These are phyloP conservation scores for Arthonia radiata DNA, from an alignment of 495 filamentous ascomycete species.

Conservation along the genomic window DNA sequence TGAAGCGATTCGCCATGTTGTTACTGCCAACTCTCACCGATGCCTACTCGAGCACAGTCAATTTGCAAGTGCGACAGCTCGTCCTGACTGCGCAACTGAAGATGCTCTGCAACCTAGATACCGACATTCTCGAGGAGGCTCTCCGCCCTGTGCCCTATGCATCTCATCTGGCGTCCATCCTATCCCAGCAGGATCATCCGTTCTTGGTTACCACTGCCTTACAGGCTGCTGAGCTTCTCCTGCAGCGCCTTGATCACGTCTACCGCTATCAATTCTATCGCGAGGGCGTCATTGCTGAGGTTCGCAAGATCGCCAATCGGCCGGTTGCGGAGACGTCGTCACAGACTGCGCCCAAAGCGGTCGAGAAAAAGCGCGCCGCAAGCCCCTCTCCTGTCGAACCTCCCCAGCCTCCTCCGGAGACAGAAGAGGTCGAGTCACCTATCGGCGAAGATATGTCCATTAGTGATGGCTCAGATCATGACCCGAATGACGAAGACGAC, in stretches of 20 bases:
- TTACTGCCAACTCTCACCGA: slow-evolving; percentile 93
- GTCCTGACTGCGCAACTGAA: slow-evolving; percentile 86
- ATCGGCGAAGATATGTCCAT: slow-evolving; percentile 18
- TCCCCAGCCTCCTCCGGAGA: not conserved
- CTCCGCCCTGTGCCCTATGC: slow-evolving; percentile 83
- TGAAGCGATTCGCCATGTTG: slow-evolving; percentile 80
- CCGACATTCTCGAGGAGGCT: slow-evolving; percentile 58
- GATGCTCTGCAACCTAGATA: slow-evolving; percentile 91
- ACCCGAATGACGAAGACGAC: slow-evolving; percentile 33
- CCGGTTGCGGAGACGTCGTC: too few species aligned
- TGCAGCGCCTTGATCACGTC: slow-evolving; percentile 58
- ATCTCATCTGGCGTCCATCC: slow-evolving; percentile 86
- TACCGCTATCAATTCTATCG: slow-evolving; percentile 95
- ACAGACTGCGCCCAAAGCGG: too few species aligned
- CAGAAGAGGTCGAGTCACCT: slow-evolving; percentile 5
- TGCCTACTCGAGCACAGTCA: slow-evolving; percentile 94
- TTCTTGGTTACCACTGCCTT: slow-evolving; percentile 66
- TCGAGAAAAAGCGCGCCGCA: too few species aligned
- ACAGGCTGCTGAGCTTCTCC: slow-evolving; percentile 66
- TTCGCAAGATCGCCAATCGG: slow-evolving; percentile 44
- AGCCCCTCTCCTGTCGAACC: too few species aligned
- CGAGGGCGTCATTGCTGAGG: slow-evolving; percentile 87
- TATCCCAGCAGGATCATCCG: slow-evolving; percentile 86
- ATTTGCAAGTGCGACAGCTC: slow-evolving; percentile 90
- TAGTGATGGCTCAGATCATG: slow-evolving; percentile 20